Evolutionary conservation across 495 filamentous ascomycete genomes (phyloP), one percentile per base, ranked within the genome.

Genomic region (Podospora tetraspora): DNA sequence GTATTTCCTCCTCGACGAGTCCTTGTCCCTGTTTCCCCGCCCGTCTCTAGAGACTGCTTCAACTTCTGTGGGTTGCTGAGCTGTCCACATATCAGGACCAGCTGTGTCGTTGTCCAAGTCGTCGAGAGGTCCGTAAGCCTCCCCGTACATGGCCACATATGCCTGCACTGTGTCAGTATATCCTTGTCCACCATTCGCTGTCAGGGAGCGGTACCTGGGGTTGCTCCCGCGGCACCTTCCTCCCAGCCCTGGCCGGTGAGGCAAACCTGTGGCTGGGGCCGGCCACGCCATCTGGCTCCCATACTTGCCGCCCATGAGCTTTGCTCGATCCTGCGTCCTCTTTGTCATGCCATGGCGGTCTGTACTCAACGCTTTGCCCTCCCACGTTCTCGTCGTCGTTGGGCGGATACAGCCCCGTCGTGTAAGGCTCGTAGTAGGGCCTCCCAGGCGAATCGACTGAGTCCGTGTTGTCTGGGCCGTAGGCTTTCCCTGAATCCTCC

Each of bases 391-490:
- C 43, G 19, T n/a, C 43, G 5, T 52, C 58, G 21, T 64, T 62
- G 9, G 56, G 23, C 37, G 62, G 43, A 19, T 37, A 34, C 9
- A 66, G 16, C 2, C 59, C 63, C 12, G 61, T 60, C 11, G 65
- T 57, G 29, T 76, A 76, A 0, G 74, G 72, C 62, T 76, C 74
- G 29, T 74, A 76, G 34, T 73, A 76, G 13, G 74, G 63, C 21
- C 70, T 58, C 13, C 73, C 72, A 13, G 73, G 71, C 8, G 57
- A 63, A 4, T 64, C 61, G 8, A 32, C 52, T 13, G 61, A 59
- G 8, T 61, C 61, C 11, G 30, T 59, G 19, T 56, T 69, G 23
- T 63, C 68, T 5, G 71, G 64, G 0, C 61, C 65, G 57, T 68
- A 69, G 9, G 34, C 62, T 25, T 62, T 27, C 7, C 27, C 59